Conservation (phyloP, 768 basidiomycete species). For the Jaapia argillacea region DNA sequence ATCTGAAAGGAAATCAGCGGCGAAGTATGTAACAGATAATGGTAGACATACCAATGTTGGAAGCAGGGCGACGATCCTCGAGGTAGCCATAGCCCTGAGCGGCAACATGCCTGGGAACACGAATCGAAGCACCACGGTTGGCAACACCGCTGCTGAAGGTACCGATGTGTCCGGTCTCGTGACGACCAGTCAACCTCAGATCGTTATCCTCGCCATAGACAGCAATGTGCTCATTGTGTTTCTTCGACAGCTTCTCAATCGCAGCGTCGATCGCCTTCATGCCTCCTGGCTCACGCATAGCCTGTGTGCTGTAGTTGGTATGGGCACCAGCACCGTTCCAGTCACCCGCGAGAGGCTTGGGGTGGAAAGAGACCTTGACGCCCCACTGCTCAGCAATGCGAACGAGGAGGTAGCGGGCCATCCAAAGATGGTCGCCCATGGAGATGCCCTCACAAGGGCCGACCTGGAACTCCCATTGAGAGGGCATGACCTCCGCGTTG, state of each 20-base stretch:
- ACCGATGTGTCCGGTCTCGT: conserved; percentile 95
- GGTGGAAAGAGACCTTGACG: conserved; percentile 98
- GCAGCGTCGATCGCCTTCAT: conserved; percentile 87
- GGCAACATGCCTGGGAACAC: conserved; percentile 90
- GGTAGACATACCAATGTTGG: conserved; percentile 79
- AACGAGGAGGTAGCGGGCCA: conserved; percentile 93
- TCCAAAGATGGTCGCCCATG: conserved; percentile 99
- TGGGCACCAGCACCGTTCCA: conserved; percentile 99
- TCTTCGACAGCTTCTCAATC: conserved; percentile 86
- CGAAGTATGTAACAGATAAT: conserved; percentile 1
- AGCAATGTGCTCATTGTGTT: conserved; percentile 92
- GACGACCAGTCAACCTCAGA: conserved; percentile 87
- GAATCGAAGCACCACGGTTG: conserved; percentile 94
- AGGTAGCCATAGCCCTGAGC: conserved; percentile 91
- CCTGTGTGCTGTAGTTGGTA: conserved; percentile 93
- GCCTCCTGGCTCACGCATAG: conserved; percentile 91
- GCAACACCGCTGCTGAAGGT: conserved; percentile 92
- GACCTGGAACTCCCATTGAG: conserved; percentile 99
- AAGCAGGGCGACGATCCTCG: conserved; percentile 94
- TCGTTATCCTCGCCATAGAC: conserved; percentile 99
- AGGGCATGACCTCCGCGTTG: conserved; percentile 99
- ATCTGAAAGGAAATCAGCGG: conserved; percentile 34
- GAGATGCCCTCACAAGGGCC: conserved; percentile 96
- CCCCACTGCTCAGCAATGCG: conserved; percentile 98
- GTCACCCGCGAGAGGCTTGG: conserved; percentile 92